Conservation (phyloP, 179 eudicot species). For the Silene vulgaris region DNA sequence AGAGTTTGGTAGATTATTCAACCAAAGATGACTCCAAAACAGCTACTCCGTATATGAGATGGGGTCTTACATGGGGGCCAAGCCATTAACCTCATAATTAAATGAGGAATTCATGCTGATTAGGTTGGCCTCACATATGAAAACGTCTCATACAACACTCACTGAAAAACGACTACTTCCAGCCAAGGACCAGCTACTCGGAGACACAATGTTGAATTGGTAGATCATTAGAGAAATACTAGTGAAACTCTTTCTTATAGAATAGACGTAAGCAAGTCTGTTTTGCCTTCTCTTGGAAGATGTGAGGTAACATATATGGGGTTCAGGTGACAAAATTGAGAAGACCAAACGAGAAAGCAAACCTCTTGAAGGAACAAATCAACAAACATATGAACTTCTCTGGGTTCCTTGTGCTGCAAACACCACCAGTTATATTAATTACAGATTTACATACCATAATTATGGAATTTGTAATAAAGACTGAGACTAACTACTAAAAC, state of each 20-base stretch:
- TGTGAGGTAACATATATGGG: not conserved
- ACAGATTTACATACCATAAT: not conserved
- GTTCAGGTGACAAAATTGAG: not conserved
- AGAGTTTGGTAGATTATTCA: not conserved
- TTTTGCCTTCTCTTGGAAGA: conserved; percentile 10
- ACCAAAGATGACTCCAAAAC: not conserved
- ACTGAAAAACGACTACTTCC: not conserved
- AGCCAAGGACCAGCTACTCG: not conserved
- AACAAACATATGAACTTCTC: conserved; percentile 99
- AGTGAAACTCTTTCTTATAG: not conserved
- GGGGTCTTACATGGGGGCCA: not conserved
- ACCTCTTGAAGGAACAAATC: conserved; percentile 97
- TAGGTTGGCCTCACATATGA: too few relatives aligned
- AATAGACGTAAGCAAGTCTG: not conserved
- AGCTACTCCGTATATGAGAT: not conserved
- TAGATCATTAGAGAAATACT: not conserved
- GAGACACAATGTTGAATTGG: not conserved
- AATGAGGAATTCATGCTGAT: too few relatives aligned
- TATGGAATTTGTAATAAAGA: conserved; percentile 3
- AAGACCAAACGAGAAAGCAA: conserved; percentile 21
- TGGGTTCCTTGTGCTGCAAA: conserved; percentile 94
- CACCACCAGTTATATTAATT: conserved; percentile 29
- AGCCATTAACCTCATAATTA: not conserved
- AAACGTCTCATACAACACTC: not conserved
- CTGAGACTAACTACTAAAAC: not conserved